Evolutionary conservation across 176 grass and related monocot genomes (phyloP).

Genomic region (Triticum timopheevii): DNA sequence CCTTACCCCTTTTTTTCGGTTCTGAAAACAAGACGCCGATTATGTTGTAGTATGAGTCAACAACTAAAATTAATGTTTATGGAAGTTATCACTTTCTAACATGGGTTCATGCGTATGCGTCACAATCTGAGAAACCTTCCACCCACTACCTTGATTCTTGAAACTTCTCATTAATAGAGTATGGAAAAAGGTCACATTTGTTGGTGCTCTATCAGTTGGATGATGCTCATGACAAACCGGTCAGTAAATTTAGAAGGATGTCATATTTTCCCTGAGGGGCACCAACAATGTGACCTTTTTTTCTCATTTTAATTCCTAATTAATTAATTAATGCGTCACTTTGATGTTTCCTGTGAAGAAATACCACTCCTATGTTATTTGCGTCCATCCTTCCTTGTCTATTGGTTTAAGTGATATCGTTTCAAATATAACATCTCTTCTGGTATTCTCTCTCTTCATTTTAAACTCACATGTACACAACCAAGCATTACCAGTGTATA

Average conservation of each 20-base stretch:
- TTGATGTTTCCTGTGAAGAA: neutral
- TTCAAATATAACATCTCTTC: neutral
- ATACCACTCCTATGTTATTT: neutral
- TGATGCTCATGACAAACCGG: neutral
- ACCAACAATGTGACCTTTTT: neutral
- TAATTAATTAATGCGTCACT: neutral
- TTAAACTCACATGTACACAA: neutral
- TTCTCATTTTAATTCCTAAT: neutral
- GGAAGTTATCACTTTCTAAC: neutral
- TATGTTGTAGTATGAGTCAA: neutral
- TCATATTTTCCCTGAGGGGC: neutral
- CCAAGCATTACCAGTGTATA: neutral
- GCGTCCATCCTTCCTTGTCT: neutral
- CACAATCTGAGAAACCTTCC: neutral
- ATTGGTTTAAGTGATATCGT: neutral
- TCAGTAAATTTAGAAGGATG: neutral
- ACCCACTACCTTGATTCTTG: neutral
- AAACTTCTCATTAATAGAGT: neutral
- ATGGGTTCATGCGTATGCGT: neutral
- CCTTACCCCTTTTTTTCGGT: neutral
- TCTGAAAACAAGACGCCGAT: neutral
- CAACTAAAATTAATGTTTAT: constrained; percentile 7
- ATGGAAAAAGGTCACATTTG: neutral
- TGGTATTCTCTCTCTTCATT: neutral
- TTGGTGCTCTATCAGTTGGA: too few species aligned